These are phyloP conservation scores for Penicillium palitans DNA, from an alignment of 2,329 filamentous ascomycete species.

Conservation along the genomic window DNA sequence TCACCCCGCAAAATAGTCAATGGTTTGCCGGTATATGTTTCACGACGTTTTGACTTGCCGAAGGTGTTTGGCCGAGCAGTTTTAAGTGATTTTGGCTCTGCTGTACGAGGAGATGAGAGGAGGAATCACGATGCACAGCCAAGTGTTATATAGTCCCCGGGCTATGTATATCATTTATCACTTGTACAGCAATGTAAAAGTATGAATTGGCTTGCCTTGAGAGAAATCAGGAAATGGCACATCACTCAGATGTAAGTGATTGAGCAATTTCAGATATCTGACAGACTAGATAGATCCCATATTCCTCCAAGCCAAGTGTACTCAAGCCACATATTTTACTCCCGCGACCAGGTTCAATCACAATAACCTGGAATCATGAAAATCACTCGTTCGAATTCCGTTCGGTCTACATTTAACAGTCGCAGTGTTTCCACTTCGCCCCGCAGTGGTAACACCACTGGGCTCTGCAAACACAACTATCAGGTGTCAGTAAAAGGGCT, in stretches of 20 bases:
- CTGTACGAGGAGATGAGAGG: background rate
- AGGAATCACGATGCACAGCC: constrained; percentile 1
- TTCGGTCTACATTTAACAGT: background rate
- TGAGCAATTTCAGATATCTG: background rate
- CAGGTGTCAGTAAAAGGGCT: background rate
- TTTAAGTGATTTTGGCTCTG: constrained; percentile 1
- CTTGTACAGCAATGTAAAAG: background rate
- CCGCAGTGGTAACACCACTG: constrained; percentile 3
- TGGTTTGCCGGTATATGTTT: constrained; percentile 37
- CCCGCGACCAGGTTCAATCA: background rate
- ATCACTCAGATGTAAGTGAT: background rate
- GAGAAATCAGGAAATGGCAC: background rate
- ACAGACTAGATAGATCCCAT: background rate
- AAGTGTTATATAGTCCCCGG: background rate
- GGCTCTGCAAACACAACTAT: constrained; percentile 2
- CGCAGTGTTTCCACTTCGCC: background rate
- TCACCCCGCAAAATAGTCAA: constrained; percentile 32
- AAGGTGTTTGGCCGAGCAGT: constrained; percentile 27
- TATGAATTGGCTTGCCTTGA: background rate
- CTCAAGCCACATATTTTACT: background rate
- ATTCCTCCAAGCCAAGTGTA: background rate
- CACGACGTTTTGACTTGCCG: constrained; percentile 37
- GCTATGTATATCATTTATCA: background rate
- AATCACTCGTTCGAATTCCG: background rate
- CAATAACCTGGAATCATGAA: background rate